Evolutionary conservation across 2,329 filamentous ascomycete species (phyloP), one percentile per base, ranked within the genome.

Genomic region (Calonectria leucothoes): DNA sequence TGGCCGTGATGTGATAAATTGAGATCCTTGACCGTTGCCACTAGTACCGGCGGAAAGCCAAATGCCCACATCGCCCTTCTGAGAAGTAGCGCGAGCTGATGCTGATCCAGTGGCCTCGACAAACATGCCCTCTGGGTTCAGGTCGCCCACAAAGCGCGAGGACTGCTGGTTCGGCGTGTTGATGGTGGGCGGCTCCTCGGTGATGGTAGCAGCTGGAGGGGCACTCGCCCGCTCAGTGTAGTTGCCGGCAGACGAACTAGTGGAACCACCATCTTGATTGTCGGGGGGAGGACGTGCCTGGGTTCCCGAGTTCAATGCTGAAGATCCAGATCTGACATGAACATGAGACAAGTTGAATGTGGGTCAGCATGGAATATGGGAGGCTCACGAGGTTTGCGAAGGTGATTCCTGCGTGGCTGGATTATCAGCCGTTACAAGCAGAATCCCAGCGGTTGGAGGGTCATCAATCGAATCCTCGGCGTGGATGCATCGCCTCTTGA

Each of bases 81-180:
- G 85, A 0, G 88, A 87, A 0, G 81, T 80, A 14, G 82, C 81
- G 6, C 82, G 79, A 25, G 82, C 68, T 0, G 82, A 82, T 8
- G 78, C 79, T 4, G 83, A 82, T 4, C 83, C 83, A 2, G 88
- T 89, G 1, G 88, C 89, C 75, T 91, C 89, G 76, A 90, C 85
- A 70, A 92, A 90, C 80, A 92, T 89, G 71, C 88, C 88, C 79
- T 92, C 90, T 2, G 90, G 91, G 75, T 91, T 92, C 33, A 91
- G 78, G 77, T 92, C 90, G 23, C 90, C 89, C 45, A 92, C 87
- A 69, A 91, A 92, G 8, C 90, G 88, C 1, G 84, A 85, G 0
- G 84, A 83, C 48, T 81, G 80, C 12, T 81, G 70, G 37, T 77
- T 78, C 15, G 78, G 72, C 3, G 76, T 66, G 17, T 69, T 80